Base-by-base conservation (phyloP, 139 green algal genomes). In the Trebouxia sp. region DNA sequence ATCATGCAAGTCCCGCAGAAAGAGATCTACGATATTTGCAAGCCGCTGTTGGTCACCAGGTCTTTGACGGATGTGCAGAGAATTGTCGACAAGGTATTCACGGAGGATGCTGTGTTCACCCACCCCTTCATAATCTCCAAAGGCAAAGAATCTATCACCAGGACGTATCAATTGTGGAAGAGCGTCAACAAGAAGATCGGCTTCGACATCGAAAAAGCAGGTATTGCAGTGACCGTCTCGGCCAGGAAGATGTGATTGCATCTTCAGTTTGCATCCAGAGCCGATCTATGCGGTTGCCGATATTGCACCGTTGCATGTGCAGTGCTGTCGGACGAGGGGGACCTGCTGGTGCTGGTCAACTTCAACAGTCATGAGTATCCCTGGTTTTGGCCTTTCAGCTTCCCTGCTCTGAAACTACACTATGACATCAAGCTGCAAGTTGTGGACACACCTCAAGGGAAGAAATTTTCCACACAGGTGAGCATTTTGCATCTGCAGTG, bases 341-440 rank as follows among this genome's bases (percentile, higher is more conserved):
- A 69, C 24, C 58, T 69, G 11, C 30, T 69, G 28, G 58, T 69
- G 9, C 28, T 69, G 30, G 58, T 69, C 11, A 69, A 69, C 30
- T 69, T 69, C 30, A 69, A 69, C 1, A 69, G 58, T 41, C 58
- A 69, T 39, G 58, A 69, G 3, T 69, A 69, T 10, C 58, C 58
- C 1, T 69, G 58, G 58, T 69, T 69, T 10, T 69, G 58, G 58
- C 58, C 58, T 6, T 69, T 69, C 1, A 42, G 30, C 10, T 69
- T 69, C 10, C 58, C 58, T 24, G 12, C 30, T 17, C 24, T 69
- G n/a, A 69, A 69, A 12, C 58, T 69, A 28, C 58, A 69, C 17
- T 69, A 69, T 42, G 58, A 69, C 30, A 69, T 69, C 28, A 69
- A 69, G 58, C 58, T 69, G 20, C 7, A 69, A 15, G 58, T 69